Percentiles rank a stretch among this genome's conserved stretches.
phyloP scores from a whole-genome alignment of 169 alveolate species.

The Plasmodium vinckei region DNA sequence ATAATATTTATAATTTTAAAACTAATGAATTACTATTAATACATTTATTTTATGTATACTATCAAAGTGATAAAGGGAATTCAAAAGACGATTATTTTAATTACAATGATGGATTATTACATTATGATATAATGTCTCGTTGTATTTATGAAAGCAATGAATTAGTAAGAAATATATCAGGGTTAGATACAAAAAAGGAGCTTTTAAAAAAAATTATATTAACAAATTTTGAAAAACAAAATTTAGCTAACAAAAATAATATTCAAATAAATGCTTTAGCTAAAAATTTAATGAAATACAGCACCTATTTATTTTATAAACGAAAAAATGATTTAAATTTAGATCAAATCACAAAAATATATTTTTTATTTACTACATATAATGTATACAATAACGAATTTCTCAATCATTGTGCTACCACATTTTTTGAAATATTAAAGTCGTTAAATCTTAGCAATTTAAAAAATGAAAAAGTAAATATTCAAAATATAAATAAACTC shows the following conservation, averaged over 20 bases:
- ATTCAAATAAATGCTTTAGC: conserved; percentile 10
- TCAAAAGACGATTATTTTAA: not conserved
- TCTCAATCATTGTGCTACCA: not conserved
- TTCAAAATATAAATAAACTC: conserved; percentile 7
- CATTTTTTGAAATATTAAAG: conserved; percentile 2
- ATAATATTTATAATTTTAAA: conserved; percentile 66
- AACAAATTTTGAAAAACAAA: not conserved
- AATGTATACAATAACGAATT: conserved; percentile 26
- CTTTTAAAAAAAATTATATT: not conserved
- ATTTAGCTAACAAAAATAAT: not conserved
- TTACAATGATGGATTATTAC: too few species aligned
- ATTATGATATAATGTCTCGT: too few species aligned
- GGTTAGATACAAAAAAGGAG: too few species aligned
- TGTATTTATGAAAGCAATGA: too few species aligned
- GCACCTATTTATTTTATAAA: conserved; percentile 39
- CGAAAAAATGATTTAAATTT: conserved; percentile 19
- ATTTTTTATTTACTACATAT: conserved; percentile 22
- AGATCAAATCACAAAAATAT: conserved; percentile 11
- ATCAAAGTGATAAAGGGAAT: conserved; percentile 9
- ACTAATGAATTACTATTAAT: conserved; percentile 51
- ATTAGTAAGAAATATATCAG: too few species aligned
- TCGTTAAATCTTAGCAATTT: conserved; percentile 1
- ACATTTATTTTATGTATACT: conserved; percentile 59
- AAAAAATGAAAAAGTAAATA: conserved; percentile 6
- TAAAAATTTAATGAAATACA: conserved; percentile 30